Conservation (phyloP, 2,329 filamentous ascomycete genomes). For the Grosmannia huntii region DNA sequence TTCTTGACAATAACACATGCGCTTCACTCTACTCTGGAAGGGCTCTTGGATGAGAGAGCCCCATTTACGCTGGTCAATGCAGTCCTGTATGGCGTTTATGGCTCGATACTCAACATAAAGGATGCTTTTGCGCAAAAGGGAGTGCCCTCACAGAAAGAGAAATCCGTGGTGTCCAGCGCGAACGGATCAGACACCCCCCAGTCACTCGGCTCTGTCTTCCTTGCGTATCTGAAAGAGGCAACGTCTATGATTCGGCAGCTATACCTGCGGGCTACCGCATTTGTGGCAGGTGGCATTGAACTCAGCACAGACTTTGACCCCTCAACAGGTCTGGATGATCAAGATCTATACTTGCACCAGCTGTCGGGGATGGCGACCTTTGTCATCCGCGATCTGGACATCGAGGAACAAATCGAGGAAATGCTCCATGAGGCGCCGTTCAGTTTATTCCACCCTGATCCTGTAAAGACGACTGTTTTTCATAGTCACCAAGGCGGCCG, state of each 20-base stretch:
- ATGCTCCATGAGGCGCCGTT: constrained; percentile 15
- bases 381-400: constrained; percentile 17
- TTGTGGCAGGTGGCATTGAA: neutral
- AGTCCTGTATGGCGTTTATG: constrained; percentile 23
- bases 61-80: constrained; percentile 24
- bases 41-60: constrained; percentile 20
- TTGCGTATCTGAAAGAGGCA: constrained; percentile 24
- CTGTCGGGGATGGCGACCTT: constrained; percentile 18
- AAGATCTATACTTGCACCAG: constrained; percentile 14
- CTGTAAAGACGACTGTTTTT: constrained; percentile 7
- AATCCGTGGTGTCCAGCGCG: neutral
- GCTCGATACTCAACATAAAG: constrained; percentile 17
- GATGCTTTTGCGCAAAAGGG: constrained; percentile 22
- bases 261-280: constrained; percentile 25
- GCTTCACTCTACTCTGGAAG: constrained; percentile 20
- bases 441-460: constrained; percentile 13
- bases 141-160: constrained; percentile 4
- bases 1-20: constrained; percentile 13
- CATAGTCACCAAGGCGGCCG: constrained; percentile 9
- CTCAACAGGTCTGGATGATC: neutral
- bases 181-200: neutral
- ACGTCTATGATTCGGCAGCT: constrained; percentile 25
- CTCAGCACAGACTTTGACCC: constrained; percentile 12
- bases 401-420: constrained; percentile 15
- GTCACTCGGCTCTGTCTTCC: constrained; percentile 9